Conservation (phyloP, 1,284 basidiomycete genomes). For the Tetrapyrgos nigripes region DNA sequence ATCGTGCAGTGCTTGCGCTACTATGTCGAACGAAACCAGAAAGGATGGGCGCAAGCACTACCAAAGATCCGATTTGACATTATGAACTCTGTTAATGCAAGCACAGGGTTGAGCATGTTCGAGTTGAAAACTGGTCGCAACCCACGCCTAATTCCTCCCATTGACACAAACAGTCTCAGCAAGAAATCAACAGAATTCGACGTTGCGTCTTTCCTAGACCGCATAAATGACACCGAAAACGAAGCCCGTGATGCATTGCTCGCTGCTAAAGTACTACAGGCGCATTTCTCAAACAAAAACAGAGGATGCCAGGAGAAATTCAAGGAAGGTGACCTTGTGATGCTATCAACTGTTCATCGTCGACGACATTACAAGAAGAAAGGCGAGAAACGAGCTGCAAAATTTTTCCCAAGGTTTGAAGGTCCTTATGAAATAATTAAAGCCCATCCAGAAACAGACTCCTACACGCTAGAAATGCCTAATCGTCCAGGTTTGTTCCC, state of each 20-base stretch:
- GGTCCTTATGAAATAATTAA: too few relatives aligned
- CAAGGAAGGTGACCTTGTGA: too few relatives aligned
- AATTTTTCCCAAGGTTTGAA: too few relatives aligned
- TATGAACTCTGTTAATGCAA: conserved; percentile 18
- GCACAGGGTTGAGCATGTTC: conserved; percentile 16
- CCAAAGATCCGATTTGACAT: conserved; percentile 26
- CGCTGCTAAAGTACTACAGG: conserved; percentile 8
- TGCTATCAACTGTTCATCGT: conserved; percentile 3
- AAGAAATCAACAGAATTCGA: background rate
- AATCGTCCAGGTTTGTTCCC: background rate
- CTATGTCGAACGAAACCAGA: conserved; percentile 39
- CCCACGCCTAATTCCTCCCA: conserved; percentile 42
- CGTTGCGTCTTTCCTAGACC: conserved; percentile 23
- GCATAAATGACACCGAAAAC: background rate
- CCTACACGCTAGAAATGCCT: conserved; percentile 22
- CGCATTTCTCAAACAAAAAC: background rate
- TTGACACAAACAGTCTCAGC: conserved; percentile 1
- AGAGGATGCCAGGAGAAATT: background rate
- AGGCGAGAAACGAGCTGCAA: conserved; percentile 8
- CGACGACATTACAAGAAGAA: background rate
- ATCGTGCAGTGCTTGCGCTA: conserved; percentile 34
- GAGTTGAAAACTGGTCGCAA: conserved; percentile 9
- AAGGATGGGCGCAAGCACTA: conserved; percentile 43
- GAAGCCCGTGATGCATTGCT: conserved; percentile 5
- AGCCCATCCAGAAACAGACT: too few relatives aligned